Evolutionary conservation across 2,329 filamentous ascomycete species (phyloP), one percentile per base, ranked within the genome.

Genomic region (Neofusicoccum kwambonambiense): DNA sequence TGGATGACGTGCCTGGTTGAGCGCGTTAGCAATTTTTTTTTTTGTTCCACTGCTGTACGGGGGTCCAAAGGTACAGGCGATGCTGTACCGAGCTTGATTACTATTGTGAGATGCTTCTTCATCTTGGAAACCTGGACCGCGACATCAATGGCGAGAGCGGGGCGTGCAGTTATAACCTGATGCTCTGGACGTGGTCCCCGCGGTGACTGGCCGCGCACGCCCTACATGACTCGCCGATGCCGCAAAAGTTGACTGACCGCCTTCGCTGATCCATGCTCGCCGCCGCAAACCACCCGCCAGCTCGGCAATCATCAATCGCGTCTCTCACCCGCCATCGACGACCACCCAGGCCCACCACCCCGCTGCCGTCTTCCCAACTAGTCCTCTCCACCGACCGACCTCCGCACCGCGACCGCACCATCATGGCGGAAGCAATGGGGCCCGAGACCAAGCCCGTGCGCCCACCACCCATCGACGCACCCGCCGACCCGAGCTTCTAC

Each of bases 1-100:
- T 98, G n/a, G 95, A 98, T 78, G 93, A 97, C 52, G 95, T 98
- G 72, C 95, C 95, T 99, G 70, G 42, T 17, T 44, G 17, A 72
- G 61, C 57, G 60, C 65, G 68, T 74, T 70, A 72, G 72, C 75
- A 71, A 72, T 72, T 70, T 61, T 60, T 19, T 60, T 19, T 42
- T 41, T 47, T 62, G 66, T 66, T 69, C 69, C 69, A 67, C 65
- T 8, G 34, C n/a, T n/a, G 27, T 67, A 66, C 62, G 52, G 64
- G 65, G 35, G 61, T 63, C 12, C 68, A n/a, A 41, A 27, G 64
- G 44, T 74, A 75, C 73, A 70, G 68, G 69, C 65, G 56, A 64
- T 61, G 57, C 71, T 71, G 71, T 84, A 95, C 92, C 92, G 69
- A 96, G 86, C 82, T 96, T 96, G 73, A 96, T 94, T 71, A 96